Conservation (phyloP, 164 flowering plant species). For the Berberis vulgaris region DNA sequence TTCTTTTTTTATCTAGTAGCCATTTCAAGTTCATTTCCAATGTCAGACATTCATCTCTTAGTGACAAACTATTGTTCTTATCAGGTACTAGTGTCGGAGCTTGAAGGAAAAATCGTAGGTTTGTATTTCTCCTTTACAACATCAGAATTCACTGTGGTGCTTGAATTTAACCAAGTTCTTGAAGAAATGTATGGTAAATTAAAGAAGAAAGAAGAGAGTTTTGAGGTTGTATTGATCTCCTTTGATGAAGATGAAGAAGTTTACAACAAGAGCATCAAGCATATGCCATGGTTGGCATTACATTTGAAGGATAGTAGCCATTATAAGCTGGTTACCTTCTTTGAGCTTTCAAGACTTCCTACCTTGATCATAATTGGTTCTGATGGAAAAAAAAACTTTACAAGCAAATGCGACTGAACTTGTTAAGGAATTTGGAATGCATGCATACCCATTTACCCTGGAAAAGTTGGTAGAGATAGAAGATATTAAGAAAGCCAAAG, state of each 20-base stretch:
- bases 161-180: slow-evolving; percentile 16
- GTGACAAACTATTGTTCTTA: background rate
- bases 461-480: slow-evolving; percentile 23
- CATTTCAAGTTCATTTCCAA: background rate
- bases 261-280: slow-evolving; percentile 9
- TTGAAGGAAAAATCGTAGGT: slow-evolving; percentile 31
- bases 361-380: slow-evolving; percentile 19
- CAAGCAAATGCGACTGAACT: slow-evolving; percentile 23
- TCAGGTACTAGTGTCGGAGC: slow-evolving; percentile 26
- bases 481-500: slow-evolving; percentile 22
- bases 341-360: slow-evolving; percentile 12
- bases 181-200: slow-evolving; percentile 15
- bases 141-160: background rate
- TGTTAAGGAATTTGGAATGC: slow-evolving; percentile 17
- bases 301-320: slow-evolving; percentile 17
- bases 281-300: slow-evolving; percentile 20
- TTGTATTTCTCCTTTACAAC: slow-evolving; percentile 15
- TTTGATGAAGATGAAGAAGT: slow-evolving; percentile 13
- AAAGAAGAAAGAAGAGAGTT: slow-evolving; percentile 23
- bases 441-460: slow-evolving; percentile 28
- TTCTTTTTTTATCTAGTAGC: background rate
- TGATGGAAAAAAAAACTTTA: slow-evolving; percentile 23
- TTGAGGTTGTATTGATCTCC: slow-evolving; percentile 18
- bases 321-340: slow-evolving; percentile 9
- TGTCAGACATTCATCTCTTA: background rate